A percentile compares a stretch with the other conserved stretches of the same genome.
Conservation (phyloP, 495 filamentous ascomycete genomes). For the Trypethelium eluteriae region DNA sequence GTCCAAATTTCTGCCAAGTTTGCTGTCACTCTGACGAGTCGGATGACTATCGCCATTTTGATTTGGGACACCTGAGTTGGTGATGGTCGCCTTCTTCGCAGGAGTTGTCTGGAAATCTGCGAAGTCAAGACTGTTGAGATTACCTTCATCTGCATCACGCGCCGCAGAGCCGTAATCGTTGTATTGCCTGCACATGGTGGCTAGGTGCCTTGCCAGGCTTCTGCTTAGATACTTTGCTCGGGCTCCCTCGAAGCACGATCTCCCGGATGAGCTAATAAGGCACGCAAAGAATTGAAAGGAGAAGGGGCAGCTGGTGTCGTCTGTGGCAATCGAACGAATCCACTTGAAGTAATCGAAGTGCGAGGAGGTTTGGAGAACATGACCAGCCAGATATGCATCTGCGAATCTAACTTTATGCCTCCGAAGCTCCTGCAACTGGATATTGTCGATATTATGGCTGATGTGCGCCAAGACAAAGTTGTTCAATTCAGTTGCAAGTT, state of each 20-base stretch:
- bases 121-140: slow-evolving; percentile 1
- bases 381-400: too few relatives aligned
- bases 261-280: background rate
- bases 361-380: too few relatives aligned
- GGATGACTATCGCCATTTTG: too few relatives aligned
- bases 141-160: background rate
- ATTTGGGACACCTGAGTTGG: too few relatives aligned
- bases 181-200: background rate
- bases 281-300: background rate
- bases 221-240: background rate
- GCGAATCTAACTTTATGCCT: too few relatives aligned
- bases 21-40: background rate
- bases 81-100: too few relatives aligned
- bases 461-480: background rate
- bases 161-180: background rate
- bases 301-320: slow-evolving; percentile 34
- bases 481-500: background rate
- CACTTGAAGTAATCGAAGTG: too few relatives aligned
- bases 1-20: background rate
- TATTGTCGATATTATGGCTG: background rate
- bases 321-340: slow-evolving; percentile 33
- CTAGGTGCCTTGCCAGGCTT: background rate
- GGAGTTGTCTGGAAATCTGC: too few relatives aligned
- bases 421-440: too few relatives aligned
- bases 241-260: background rate